Base-by-base conservation (phyloP, 164 flowering plant species). In the Brasenia schreberi region DNA sequence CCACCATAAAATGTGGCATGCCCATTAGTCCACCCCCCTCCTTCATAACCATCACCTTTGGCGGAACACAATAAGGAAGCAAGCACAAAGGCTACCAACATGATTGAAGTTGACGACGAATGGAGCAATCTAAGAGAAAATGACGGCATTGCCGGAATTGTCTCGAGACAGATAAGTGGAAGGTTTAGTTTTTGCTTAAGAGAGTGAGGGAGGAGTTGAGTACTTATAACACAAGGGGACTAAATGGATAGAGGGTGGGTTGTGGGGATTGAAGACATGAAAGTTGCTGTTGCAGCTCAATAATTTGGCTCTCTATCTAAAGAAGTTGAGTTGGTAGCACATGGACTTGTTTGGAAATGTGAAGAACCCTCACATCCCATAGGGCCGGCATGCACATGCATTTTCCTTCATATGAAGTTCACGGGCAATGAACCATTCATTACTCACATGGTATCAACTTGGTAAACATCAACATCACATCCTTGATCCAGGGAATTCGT, bases 1-100 rank as follows among this genome's bases (percentile, higher is more conserved):
- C 80, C 79, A 18, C 82, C 80, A 17, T 80, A 80, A 63, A 77
- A 80, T 10, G 82, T 80, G 68, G 81, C 82, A 33, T 80, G 82
- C 19, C 72, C 82, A 18, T 9, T 42, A 18, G 69, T 62, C 82
- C 82, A 77, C 16, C 79, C 74, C 1, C 72, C 79, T 3, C 42
- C 74, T 0, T 10, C 66, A 0, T 71, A 49, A 70, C 61, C 61
- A n/a, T 66, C 18, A 65, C 39, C 7, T n/a, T 60, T 42, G 56
- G 67, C 7, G 16, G 68, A 61, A 49, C 39, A 33, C 39, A 14
- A 9, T 9, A 49, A 14, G 16, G 16, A 49, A 49, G 9, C 56
- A 49, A 49, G 53, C 14, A 49, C 16, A 9, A 49, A 9, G 56
- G 16, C 2, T 49, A 9, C 56, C 56, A 49, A 49, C 56, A 14